A percentile compares a stretch with the other conserved stretches of the same genome.
Evolutionary conservation across 257 asterid species (phyloP).

Genomic region (Ocimum tenuiflorum): DNA sequence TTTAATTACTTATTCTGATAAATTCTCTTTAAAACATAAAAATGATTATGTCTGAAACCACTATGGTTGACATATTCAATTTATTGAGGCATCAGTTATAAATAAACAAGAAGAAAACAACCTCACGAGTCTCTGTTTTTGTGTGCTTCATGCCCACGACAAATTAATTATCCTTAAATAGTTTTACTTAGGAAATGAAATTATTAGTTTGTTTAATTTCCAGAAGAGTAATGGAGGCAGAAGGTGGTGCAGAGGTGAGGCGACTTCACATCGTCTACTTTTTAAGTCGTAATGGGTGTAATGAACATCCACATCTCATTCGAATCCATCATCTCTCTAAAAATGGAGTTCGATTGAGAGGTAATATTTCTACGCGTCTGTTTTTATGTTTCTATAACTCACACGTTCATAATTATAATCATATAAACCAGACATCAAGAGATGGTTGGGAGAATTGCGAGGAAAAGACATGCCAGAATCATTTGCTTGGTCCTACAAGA

Average conservation of each 20-base stretch:
- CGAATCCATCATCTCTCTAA: slow-evolving; percentile 66
- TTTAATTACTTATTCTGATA: too few species aligned
- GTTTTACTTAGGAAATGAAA: too few species aligned
- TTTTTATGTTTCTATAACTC: background rate
- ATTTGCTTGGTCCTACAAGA: slow-evolving; percentile 84
- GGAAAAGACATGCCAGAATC: slow-evolving; percentile 82
- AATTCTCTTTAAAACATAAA: too few species aligned
- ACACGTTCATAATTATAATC: background rate
- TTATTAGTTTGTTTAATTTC: too few species aligned
- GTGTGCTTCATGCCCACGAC: too few species aligned
- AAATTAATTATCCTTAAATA: too few species aligned
- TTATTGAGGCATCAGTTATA: too few species aligned
- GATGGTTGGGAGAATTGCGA: slow-evolving; percentile 80
- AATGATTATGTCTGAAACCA: too few species aligned
- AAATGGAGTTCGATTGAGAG: slow-evolving; percentile 66
- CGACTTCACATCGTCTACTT: slow-evolving; percentile 67
- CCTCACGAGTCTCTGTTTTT: too few species aligned
- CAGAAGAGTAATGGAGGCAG: slow-evolving; percentile 54
- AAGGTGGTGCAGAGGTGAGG: slow-evolving; percentile 47
- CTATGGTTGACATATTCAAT: too few species aligned
- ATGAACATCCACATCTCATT: slow-evolving; percentile 84
- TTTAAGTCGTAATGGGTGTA: slow-evolving; percentile 52
- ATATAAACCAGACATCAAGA: slow-evolving; percentile 49
- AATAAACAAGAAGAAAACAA: too few species aligned
- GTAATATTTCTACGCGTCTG: slow-evolving; percentile 20